Base-by-base conservation (phyloP, 108 stramenopile genomes). In the Skeletonema menzelii region DNA sequence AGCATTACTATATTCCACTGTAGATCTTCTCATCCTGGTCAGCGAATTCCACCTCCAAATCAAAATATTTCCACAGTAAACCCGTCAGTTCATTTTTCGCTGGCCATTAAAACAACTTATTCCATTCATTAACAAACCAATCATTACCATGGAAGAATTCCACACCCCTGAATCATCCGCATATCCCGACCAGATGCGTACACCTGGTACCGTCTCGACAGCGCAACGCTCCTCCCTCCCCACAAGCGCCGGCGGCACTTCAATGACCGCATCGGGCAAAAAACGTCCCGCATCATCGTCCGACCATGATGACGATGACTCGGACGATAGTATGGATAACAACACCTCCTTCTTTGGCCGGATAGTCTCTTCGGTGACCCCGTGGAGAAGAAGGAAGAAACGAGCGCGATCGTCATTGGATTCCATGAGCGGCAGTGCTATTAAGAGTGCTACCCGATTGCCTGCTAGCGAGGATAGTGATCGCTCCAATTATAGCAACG, bases 341-440 rank as follows among this genome's bases (percentile, higher is more conserved):
- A 40, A 32, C 38, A 11, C 58, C 17, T 34, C 44, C 64, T 20
- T 40, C n/a, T 42, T 63, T 26, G 27, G 47, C 1, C 37, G 60
- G 2, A 6, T 72, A 1, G 46, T 63, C 31, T 28, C 35, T 24
- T 46, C 68, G 11, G 38, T 58, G 2, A 68, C 75, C 10, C 57
- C 75, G 32, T 66, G 44, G 40, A 69, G 12, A 20, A 59, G 27
- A 28, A 34, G 24, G 47, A 72, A 30, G 31, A 60, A 60, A 35
- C 60, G 66, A 38, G 6, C 68, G 0, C 62, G 68, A 0, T 55
- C 76, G 8, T 70, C 69, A 8, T 46, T 70, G 56, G 69, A 77
- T 59, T 40, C 62, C 1, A 77, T 70, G 64, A 77, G 69, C 57
- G 57, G 69, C 2, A 70, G 76, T 53, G 69, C 76, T 3, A 77